A percentile compares a stretch with the other conserved stretches of the same genome.
Evolutionary conservation across 805 yeast genomes (phyloP).

Genomic region (Soucietia sequanensis): DNA sequence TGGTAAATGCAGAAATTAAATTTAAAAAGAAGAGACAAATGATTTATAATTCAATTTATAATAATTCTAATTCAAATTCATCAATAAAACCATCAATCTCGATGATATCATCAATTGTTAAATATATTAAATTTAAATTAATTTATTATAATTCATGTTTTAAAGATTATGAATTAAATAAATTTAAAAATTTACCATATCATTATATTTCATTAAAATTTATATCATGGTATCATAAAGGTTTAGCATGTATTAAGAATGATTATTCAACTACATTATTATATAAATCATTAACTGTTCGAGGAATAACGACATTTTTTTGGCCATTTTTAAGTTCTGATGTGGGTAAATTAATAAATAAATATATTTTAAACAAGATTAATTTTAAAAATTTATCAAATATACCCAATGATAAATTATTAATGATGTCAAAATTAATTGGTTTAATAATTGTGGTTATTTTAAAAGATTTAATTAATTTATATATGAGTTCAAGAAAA

Average conservation of each 20-base stretch:
- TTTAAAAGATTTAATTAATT: conserved; percentile 31
- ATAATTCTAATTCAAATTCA: conserved; percentile 2
- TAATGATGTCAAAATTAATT: conserved; percentile 29
- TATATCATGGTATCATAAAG: conserved; percentile 16
- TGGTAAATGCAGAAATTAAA: conserved; percentile 9
- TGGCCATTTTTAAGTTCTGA: conserved; percentile 42
- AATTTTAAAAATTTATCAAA: conserved; percentile 3
- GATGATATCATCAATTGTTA: neutral
- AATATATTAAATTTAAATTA: conserved; percentile 3
- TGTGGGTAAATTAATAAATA: conserved; percentile 23
- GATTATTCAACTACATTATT: conserved; percentile 31
- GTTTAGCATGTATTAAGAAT: conserved; percentile 32
- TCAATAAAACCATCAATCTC: neutral
- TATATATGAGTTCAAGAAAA: conserved; percentile 26
- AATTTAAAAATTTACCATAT: conserved; percentile 1
- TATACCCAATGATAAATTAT: conserved; percentile 9
- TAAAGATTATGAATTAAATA: neutral
- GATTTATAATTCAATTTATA: conserved; percentile 1
- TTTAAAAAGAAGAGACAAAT: conserved; percentile 6
- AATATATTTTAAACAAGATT: conserved; percentile 9
- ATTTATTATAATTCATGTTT: conserved; percentile 2
- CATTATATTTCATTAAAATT: conserved; percentile 11
- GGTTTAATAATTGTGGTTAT: conserved; percentile 33
- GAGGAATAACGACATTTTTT: conserved; percentile 30
- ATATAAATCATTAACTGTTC: conserved; percentile 21